Percentiles rank a stretch among this genome's conserved stretches.
Conservation (phyloP, 768 basidiomycete species). For the Auricularia cornea region DNA sequence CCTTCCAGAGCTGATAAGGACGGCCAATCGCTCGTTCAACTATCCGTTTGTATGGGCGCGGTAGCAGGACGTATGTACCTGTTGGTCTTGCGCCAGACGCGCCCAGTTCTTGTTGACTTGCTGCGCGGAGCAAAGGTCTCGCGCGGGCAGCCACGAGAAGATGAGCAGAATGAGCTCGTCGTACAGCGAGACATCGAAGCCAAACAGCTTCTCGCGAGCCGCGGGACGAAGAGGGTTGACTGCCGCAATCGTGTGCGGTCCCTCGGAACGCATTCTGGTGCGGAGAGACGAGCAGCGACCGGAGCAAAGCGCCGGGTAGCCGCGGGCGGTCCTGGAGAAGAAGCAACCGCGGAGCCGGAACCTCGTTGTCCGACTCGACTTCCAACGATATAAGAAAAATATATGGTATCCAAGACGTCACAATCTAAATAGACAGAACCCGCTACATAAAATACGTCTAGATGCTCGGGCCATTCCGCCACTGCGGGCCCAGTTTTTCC, state of each 20-base stretch:
- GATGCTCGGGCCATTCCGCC: background rate
- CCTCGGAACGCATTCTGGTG: background rate
- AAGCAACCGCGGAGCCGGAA: too few relatives aligned
- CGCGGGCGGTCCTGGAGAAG: too few relatives aligned
- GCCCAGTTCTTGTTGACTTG: conserved; percentile 57
- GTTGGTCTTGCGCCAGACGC: conserved; percentile 57
- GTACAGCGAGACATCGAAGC: conserved; percentile 51
- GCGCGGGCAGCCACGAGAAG: conserved; percentile 60
- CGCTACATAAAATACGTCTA: background rate
- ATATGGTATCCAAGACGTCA: too few relatives aligned
- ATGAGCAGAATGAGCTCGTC: conserved; percentile 71
- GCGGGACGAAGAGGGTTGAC: background rate
- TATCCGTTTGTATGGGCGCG: background rate
- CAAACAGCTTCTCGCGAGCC: background rate
- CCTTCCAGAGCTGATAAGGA: conserved; percentile 60
- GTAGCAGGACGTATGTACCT: conserved; percentile 33
- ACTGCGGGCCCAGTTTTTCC: conserved; percentile 8
- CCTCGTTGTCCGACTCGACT: too few relatives aligned
- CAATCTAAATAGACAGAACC: background rate
- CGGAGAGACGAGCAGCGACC: too few relatives aligned
- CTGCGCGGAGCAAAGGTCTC: conserved; percentile 60
- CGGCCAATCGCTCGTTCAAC: conserved; percentile 9
- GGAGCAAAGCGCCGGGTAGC: too few relatives aligned
- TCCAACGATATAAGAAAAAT: too few relatives aligned
- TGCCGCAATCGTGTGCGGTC: background rate